These are phyloP conservation scores for Penicillium sp. DNA, from an alignment of 2,329 filamentous ascomycete genomes.

Conservation along the genomic window DNA sequence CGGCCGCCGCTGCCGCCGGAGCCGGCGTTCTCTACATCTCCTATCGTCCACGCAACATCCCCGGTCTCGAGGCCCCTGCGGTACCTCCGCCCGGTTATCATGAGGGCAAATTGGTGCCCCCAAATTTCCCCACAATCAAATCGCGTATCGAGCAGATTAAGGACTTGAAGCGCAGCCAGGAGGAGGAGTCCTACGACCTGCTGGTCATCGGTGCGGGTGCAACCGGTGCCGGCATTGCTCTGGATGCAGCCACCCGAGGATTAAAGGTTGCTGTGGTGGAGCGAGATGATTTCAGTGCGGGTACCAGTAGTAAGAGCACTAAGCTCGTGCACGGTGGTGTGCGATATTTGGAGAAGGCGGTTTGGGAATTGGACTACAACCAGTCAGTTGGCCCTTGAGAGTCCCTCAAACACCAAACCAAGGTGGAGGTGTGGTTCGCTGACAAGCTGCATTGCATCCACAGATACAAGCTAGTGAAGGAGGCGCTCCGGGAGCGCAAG, in stretches of 20 bases:
- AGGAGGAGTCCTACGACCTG: constrained; percentile 66
- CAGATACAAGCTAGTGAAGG: constrained; percentile 69
- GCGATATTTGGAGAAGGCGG: constrained; percentile 80
- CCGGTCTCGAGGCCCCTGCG: constrained; percentile 60
- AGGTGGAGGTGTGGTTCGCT: neutral
- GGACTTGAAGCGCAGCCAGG: constrained; percentile 49
- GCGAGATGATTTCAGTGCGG: constrained; percentile 77
- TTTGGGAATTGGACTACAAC: constrained; percentile 81
- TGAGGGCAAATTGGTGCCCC: constrained; percentile 57
- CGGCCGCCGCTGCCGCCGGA: constrained; percentile 55
- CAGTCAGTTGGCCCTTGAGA: constrained; percentile 53
- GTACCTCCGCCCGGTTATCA: constrained; percentile 65
- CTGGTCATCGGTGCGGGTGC: constrained; percentile 78
- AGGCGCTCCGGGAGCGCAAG: constrained; percentile 77
- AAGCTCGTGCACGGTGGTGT: constrained; percentile 86
- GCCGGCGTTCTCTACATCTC: constrained; percentile 61
- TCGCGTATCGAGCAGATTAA: constrained; percentile 52
- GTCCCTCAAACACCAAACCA: neutral
- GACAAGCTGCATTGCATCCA: neutral
- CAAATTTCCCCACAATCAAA: constrained; percentile 54
- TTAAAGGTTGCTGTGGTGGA: constrained; percentile 79
- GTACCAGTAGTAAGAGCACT: constrained; percentile 83
- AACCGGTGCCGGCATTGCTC: constrained; percentile 75
- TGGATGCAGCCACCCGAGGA: constrained; percentile 77
- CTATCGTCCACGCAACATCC: constrained; percentile 65